Conservation (phyloP, 2,329 filamentous ascomycete species). For the Aphanocladium album region DNA sequence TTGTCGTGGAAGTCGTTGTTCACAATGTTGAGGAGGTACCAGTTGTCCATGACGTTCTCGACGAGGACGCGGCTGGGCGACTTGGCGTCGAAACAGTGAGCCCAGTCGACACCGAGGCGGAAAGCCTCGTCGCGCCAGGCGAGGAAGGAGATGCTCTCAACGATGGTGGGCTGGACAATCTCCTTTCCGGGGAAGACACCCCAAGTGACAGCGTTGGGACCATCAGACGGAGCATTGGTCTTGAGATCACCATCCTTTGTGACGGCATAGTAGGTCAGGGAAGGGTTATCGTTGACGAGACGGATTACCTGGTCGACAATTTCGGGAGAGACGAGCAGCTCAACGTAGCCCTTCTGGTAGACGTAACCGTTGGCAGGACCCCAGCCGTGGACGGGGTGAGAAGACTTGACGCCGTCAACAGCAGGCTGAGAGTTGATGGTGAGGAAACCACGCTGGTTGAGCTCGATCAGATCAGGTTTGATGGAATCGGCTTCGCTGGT, state of each 20-base stretch:
- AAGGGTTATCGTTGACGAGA: slow-evolving; percentile 70
- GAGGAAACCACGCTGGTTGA: slow-evolving; percentile 82
- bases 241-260: slow-evolving; percentile 75
- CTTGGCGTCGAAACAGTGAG: slow-evolving; percentile 74
- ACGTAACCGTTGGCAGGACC: slow-evolving; percentile 93
- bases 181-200: slow-evolving; percentile 98
- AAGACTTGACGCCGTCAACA: slow-evolving; percentile 84
- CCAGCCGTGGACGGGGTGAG: slow-evolving; percentile 85
- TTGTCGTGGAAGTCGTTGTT: slow-evolving; percentile 96
- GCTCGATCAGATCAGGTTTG: slow-evolving; percentile 66
- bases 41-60: slow-evolving; percentile 77
- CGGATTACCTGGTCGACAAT: slow-evolving; percentile 71
- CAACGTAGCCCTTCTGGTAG: slow-evolving; percentile 96
- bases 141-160: slow-evolving; percentile 94
- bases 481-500: slow-evolving; percentile 77
- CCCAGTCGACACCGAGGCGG: slow-evolving; percentile 88
- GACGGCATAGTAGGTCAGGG: slow-evolving; percentile 92
- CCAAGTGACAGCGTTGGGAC: slow-evolving; percentile 98
- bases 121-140: slow-evolving; percentile 99
- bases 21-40: slow-evolving; percentile 95
- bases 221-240: slow-evolving; percentile 79
- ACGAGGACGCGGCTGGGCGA: slow-evolving; percentile 77
- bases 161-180: slow-evolving; percentile 99
- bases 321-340: slow-evolving; percentile 79
- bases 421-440: slow-evolving; percentile 98